These are phyloP conservation scores for Holtermanniella nyarrowii DNA, from an alignment of 768 basidiomycete genomes.

Conservation along the genomic window DNA sequence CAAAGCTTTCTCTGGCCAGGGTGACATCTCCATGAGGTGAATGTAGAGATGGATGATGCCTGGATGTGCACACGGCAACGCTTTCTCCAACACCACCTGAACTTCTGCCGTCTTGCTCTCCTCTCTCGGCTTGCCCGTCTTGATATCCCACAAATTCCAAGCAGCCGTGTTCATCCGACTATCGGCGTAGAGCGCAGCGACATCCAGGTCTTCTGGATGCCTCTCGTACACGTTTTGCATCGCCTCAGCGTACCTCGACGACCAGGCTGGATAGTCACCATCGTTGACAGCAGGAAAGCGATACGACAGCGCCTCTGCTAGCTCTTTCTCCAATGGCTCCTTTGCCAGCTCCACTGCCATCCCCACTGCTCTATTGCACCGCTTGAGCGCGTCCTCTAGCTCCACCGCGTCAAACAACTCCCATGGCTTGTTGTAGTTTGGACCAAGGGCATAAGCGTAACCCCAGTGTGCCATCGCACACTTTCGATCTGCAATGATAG, in stretches of 20 bases:
- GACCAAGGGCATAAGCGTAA: constrained; percentile 23
- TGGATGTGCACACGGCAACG: constrained; percentile 14
- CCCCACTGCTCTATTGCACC: constrained; percentile 3
- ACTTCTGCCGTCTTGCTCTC: constrained; percentile 11
- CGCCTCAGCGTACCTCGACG: constrained; percentile 12
- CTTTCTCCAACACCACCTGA: constrained; percentile 17
- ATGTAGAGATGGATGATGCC: constrained; percentile 30
- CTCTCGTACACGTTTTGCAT: constrained; percentile 19
- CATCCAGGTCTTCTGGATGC: constrained; percentile 16
- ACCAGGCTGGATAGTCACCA: constrained; percentile 13
- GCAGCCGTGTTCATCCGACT: constrained; percentile 26
- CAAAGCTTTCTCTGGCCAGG: constrained; percentile 23
- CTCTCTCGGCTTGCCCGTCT: constrained; percentile 17
- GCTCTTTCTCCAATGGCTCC: constrained; percentile 10
- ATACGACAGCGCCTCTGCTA: constrained; percentile 11
- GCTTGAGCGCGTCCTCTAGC: constrained; percentile 1
- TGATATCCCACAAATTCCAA: constrained; percentile 29
- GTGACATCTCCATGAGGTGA: constrained; percentile 29
- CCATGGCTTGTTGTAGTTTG: constrained; percentile 34
- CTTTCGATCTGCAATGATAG: constrained; percentile 14
- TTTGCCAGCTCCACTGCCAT: background rate
- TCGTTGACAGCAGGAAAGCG: constrained; percentile 12
- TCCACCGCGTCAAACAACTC: constrained; percentile 13
- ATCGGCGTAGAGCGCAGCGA: constrained; percentile 26
- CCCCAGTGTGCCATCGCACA: constrained; percentile 30